Evolutionary conservation across 495 filamentous ascomycete species (phyloP), one percentile per base, ranked within the genome.

Genomic region (Neohortaea acidophila): DNA sequence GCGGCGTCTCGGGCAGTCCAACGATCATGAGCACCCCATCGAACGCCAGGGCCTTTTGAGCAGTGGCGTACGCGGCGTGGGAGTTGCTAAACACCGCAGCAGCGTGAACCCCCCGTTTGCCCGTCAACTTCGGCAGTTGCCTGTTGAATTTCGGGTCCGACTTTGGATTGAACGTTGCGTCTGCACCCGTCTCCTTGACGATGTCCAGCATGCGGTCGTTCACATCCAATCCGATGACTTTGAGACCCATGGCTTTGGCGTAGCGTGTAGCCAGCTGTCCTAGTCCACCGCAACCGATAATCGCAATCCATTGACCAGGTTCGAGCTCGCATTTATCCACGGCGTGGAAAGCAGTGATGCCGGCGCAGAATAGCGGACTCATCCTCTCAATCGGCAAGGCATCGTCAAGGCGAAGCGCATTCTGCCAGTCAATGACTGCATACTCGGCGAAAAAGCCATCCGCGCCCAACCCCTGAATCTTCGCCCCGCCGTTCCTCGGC

Each of bases 391-490:
- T 34, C 30, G 53, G 51, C 39, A 55, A 24, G 10, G 18, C 38
- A 25, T 45, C 15, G n/a, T 50, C 51, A 19, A 55, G 29, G 1
- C 45, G 43, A 40, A 55, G 50, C 1, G 42, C 28, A n/a, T 23
- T 39, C 22, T 43, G 30, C 10, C 42, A 39, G 39, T 55, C 52
- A 7, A 52, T 45, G 14, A 26, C n/a, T 8, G 35, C 45, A 40
- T 55, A 55, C 33, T 55, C 52, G 18, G 41, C 35, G 27, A 55
- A 55, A 23, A 44, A 55, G n/a, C 52, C 52, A 41, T 55, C 40
- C 13, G 23, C 4, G 1, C 33, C 34, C 25, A 55, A 52, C 7
- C 52, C 52, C 37, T 52, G 45, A 46, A 55, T 52, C 29, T 47
- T 41, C n/a, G 38, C 43, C 3, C 36, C 49, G 4, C 49, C 52